Percentiles rank a stretch among this genome's conserved stretches.
Evolutionary conservation across 441 rosid genomes (phyloP).

Genomic region (Pelargonium cotyledonis): DNA sequence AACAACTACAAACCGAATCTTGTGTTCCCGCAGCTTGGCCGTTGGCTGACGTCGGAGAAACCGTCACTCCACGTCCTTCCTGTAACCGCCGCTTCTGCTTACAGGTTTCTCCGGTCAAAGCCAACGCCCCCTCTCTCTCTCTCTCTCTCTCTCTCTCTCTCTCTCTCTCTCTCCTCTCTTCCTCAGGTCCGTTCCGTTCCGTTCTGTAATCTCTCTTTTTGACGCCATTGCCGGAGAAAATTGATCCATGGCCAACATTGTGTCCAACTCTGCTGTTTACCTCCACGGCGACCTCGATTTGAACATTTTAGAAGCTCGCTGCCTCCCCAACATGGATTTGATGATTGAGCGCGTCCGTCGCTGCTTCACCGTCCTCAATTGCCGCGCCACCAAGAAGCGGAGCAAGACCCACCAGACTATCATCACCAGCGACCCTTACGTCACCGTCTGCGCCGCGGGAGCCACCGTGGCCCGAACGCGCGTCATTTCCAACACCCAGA

Average conservation of each 20-base stretch:
- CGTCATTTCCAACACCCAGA: conserved; percentile 54
- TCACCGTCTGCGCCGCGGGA: conserved; percentile 59
- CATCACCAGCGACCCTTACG: conserved; percentile 87
- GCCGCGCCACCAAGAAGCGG: neutral
- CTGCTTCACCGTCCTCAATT: conserved; percentile 30
- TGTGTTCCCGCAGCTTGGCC: neutral
- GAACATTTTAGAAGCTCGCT: conserved; percentile 57
- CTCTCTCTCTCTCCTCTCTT: no score
- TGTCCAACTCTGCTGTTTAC: conserved; percentile 14
- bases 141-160: no score
- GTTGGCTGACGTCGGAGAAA: neutral
- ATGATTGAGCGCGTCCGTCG: conserved; percentile 50
- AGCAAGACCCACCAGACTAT: conserved; percentile 31
- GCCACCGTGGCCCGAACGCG: conserved; percentile 80
- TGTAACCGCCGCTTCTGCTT: neutral
- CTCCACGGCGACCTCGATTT: conserved; percentile 75
- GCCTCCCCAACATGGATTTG: conserved; percentile 75
- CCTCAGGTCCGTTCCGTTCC: no score
- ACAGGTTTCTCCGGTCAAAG: neutral
- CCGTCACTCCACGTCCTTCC: neutral
- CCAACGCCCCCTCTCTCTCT: neutral
- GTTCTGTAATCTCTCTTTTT: no score
- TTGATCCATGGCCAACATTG: neutral
- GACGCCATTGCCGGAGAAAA: neutral
- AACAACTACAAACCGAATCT: neutral